Conservation (phyloP, 2,329 filamentous ascomycete species). For the Colletotrichum lupini region DNA sequence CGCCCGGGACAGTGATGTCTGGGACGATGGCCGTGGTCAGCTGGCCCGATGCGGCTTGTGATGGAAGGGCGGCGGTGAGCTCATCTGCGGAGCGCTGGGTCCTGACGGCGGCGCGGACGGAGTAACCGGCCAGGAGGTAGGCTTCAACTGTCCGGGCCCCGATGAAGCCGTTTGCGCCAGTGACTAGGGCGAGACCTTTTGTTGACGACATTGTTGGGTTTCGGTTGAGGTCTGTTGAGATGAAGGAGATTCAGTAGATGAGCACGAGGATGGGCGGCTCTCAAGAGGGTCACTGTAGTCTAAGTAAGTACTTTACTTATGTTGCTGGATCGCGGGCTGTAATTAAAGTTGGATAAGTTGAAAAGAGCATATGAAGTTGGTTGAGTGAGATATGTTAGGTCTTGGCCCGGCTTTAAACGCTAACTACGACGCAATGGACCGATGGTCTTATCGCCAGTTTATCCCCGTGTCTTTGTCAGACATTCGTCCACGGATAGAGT, state of each 20-base stretch:
- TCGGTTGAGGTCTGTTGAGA: neutral
- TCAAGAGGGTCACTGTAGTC: no score
- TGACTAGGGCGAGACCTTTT: conserved; percentile 44
- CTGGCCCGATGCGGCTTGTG: conserved; percentile 34
- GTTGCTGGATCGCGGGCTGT: no score
- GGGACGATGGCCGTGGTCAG: conserved; percentile 44
- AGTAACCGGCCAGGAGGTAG: conserved; percentile 50
- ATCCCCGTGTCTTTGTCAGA: neutral
- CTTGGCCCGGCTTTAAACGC: neutral
- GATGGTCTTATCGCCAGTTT: neutral
- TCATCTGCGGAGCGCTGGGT: conserved; percentile 38
- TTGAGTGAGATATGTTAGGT: neutral
- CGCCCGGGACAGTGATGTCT: conserved; percentile 46
- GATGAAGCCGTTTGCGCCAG: conserved; percentile 54
- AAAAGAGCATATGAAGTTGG: neutral
- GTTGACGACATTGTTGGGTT: conserved; percentile 1
- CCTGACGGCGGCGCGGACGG: conserved; percentile 50
- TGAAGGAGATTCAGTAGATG: neutral
- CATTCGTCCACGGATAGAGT: neutral
- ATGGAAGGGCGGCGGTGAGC: conserved; percentile 37
- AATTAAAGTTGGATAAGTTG: no score
- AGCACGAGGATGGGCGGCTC: neutral
- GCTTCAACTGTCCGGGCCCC: conserved; percentile 48
- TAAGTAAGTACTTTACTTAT: no score
- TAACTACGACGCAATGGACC: neutral